Evolutionary conservation across 768 basidiomycete species (phyloP).

Genomic region (Gloeostereum incarnatum): DNA sequence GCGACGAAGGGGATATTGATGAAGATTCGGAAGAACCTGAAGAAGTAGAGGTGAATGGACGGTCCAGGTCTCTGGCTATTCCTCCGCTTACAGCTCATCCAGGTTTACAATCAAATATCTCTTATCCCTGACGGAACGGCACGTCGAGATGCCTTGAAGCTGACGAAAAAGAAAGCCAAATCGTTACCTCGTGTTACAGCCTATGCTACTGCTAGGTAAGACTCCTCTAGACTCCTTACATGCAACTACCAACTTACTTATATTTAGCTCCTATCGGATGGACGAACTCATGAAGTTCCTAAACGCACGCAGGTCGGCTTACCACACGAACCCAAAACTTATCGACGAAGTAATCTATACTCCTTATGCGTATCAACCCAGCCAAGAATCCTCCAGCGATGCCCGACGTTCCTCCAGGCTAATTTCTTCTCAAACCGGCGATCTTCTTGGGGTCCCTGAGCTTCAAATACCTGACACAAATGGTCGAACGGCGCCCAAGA

Average conservation of each 20-base stretch:
- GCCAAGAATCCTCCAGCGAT: conserved; percentile 16
- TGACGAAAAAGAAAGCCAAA: conserved; percentile 95
- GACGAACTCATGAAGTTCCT: conserved; percentile 85
- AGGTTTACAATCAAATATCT: conserved; percentile 93
- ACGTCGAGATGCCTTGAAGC: conserved; percentile 75
- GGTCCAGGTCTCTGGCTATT: not conserved
- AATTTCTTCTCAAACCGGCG: conserved; percentile 30
- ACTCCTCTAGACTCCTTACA: not conserved
- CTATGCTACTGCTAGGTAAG: conserved; percentile 86
- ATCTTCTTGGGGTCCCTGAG: conserved; percentile 74
- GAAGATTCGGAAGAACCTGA: conserved; percentile 47
- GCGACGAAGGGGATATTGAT: conserved; percentile 66
- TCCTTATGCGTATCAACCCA: conserved; percentile 73
- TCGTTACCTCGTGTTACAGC: conserved; percentile 90
- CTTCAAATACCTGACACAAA: conserved; percentile 33
- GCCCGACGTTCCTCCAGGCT: conserved; percentile 9
- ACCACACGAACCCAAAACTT: conserved; percentile 77
- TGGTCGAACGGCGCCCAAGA: conserved; percentile 21
- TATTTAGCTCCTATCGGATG: conserved; percentile 76
- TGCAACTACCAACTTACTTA: not conserved
- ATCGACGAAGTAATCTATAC: conserved; percentile 95
- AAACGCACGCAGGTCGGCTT: conserved; percentile 70
- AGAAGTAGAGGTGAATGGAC: conserved; percentile 46
- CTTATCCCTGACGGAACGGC: conserved; percentile 94
- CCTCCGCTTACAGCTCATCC: conserved; percentile 1